Percentiles rank a stretch among this genome's conserved stretches.
Conservation (phyloP, 2,329 filamentous ascomycete species). For the Leptographium procerum region DNA sequence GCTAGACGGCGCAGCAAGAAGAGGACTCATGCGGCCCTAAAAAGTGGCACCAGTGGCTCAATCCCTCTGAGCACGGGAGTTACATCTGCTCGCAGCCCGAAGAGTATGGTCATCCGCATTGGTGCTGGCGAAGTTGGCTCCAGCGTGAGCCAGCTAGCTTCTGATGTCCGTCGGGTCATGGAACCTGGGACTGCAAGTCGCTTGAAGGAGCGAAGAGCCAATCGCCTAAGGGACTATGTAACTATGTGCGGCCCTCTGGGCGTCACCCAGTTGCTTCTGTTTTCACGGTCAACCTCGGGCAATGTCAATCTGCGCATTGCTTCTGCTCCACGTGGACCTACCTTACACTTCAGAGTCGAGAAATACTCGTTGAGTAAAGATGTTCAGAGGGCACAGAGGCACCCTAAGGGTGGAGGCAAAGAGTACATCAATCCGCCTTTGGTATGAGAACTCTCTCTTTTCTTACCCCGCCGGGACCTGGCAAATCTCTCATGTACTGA, state of each 20-base stretch:
- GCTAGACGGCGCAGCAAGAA: conserved; percentile 75
- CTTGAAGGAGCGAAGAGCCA: conserved; percentile 79
- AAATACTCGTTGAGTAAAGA: conserved; percentile 93
- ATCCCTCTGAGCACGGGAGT: conserved; percentile 43
- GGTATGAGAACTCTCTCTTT: conserved; percentile 30
- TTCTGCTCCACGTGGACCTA: conserved; percentile 80
- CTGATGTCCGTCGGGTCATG: conserved; percentile 88
- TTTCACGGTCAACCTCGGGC: conserved; percentile 78
- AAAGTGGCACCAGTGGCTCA: conserved; percentile 32
- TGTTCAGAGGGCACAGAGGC: conserved; percentile 70
- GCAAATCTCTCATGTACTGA: conserved; percentile 9
- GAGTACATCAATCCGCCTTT: conserved; percentile 79
- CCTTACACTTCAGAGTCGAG: conserved; percentile 86
- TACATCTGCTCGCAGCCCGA: conserved; percentile 60
- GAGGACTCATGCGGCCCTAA: conserved; percentile 67
- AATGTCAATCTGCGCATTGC: conserved; percentile 89
- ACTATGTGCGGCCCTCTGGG: conserved; percentile 92
- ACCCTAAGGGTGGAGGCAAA: conserved; percentile 70
- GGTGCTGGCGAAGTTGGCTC: conserved; percentile 88
- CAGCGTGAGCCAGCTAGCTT: conserved; percentile 81
- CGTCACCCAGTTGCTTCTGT: conserved; percentile 84
- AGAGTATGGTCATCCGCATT: conserved; percentile 97
- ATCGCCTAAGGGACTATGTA: conserved; percentile 82
- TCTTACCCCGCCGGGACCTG: not conserved
- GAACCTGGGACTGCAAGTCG: conserved; percentile 86